A percentile compares a stretch with the other conserved stretches of the same genome.
phyloP scores from a whole-genome alignment of 805 yeast species.

The Ogataea salicorniae region DNA sequence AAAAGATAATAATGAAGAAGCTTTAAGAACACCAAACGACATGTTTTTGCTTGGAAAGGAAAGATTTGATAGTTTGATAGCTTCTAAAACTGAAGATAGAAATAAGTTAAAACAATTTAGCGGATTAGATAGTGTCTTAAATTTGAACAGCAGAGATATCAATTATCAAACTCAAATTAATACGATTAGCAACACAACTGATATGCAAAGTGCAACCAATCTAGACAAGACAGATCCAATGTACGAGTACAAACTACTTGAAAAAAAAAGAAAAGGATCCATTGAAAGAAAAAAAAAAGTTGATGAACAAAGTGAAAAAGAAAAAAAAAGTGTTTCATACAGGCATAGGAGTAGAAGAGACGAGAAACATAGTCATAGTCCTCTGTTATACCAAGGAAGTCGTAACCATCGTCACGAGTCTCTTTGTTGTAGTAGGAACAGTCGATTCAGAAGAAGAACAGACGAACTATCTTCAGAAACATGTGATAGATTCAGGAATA shows the following conservation, averaged over 20 bases:
- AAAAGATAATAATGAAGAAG: slow-evolving; percentile 38
- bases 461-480: too few species aligned
- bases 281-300: neutral
- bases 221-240: slow-evolving; percentile 46
- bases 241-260: slow-evolving; percentile 34
- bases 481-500: neutral
- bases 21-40: slow-evolving; percentile 13
- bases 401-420: neutral
- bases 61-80: neutral
- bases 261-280: slow-evolving; percentile 15
- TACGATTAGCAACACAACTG: too few species aligned
- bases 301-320: slow-evolving; percentile 2
- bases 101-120: neutral
- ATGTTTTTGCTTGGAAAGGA: slow-evolving; percentile 21
- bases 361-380: neutral
- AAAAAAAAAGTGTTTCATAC: neutral
- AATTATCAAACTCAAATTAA: neutral
- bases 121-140: slow-evolving; percentile 21
- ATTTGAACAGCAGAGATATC: slow-evolving; percentile 10
- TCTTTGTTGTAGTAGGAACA: neutral
- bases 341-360: neutral
- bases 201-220: neutral
- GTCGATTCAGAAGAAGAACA: too few species aligned
- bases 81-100: neutral
- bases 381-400: neutral